Conservation (phyloP, 2,329 filamentous ascomycete genomes). For the Fusarium secorum region DNA sequence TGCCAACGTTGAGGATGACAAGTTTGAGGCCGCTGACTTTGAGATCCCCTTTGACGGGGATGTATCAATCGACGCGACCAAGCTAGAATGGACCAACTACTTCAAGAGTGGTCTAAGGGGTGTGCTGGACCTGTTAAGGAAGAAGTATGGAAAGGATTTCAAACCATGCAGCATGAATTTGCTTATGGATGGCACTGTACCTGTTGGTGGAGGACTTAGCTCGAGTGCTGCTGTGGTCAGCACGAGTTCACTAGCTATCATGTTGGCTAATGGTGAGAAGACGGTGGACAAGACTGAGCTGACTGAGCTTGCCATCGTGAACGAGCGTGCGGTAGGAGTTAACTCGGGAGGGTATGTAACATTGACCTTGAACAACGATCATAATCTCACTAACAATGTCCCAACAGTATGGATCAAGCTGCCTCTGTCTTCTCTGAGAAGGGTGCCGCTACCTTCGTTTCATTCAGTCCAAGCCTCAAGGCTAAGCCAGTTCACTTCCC, state of each 20-base stretch:
- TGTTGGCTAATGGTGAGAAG: conserved; percentile 82
- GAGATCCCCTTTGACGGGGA: conserved; percentile 68
- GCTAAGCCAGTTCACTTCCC: conserved; percentile 85
- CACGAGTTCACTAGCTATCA: conserved; percentile 85
- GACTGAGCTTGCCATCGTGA: conserved; percentile 92
- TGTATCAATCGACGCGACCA: conserved; percentile 83
- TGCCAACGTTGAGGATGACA: conserved; percentile 77
- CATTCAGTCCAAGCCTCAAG: conserved; percentile 81
- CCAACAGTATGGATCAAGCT: conserved; percentile 88
- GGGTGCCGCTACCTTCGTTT: conserved; percentile 87
- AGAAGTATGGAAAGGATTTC: conserved; percentile 68
- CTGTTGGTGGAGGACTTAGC: conserved; percentile 88
- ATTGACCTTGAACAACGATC: background rate
- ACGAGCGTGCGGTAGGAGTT: conserved; percentile 91
- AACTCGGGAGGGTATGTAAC: conserved; percentile 85
- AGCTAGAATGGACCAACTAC: conserved; percentile 97
- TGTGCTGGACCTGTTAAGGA: conserved; percentile 78
- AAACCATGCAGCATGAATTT: conserved; percentile 80
- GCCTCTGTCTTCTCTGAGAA: conserved; percentile 92
- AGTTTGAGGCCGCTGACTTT: conserved; percentile 80
- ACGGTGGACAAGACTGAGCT: conserved; percentile 89
- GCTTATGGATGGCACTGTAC: conserved; percentile 89
- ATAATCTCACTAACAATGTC: conserved; percentile 21
- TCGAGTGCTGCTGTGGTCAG: conserved; percentile 95
- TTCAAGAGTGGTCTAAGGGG: conserved; percentile 92